Evolutionary conservation across 106 monocot genomes (phyloP), one percentile per base, ranked within the genome.

Genomic region (Vanilla planifolia): DNA sequence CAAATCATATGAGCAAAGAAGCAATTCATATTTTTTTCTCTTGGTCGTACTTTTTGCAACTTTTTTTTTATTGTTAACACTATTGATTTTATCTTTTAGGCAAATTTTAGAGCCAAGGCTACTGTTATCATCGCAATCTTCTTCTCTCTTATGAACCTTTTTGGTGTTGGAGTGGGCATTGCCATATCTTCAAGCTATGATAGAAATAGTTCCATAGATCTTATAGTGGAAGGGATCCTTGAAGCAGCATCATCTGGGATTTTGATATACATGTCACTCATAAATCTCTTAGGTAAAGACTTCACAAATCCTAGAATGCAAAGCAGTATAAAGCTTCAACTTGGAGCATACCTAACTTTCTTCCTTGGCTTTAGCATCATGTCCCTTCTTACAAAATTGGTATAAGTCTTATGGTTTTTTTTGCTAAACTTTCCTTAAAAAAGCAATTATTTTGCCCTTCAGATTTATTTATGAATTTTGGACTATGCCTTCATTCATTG

Each of bases 131-230:
- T 69, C 63, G 53, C 68, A 1, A 10, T 63, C 43, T 69, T 75
- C 57, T 75, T 75, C 75, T 68, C 75, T 30, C 37, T 75, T 16
- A 75, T 68, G 13, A 43, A 62, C 6, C 75, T 68, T 0, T 28
- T 57, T 0, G 75, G 75, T 7, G 63, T 75, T 19, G 68, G 39
- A 0, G 16, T 68, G 5, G 75, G 75, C 19, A 68, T 68, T 6
- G 75, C 63, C 5, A 24, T 75, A 2, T 62, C 68, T 14, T 58
- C 68, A 2, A 9, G 46, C 25, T 75, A 68, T 63, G 15, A 75
- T 1, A 9, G 5, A 4, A 53, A 44, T 17, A 74, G 74, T 52
- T 28, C 52, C 2, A 62, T 62, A 0, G 74, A 67, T 3, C 67
- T 74, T 2, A 53, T 53, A 1, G 60, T 74, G 1, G 74, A 74